Percentiles rank a stretch among this genome's conserved stretches.
phyloP scores from a whole-genome alignment of 2,329 filamentous ascomycete genomes.

The Madurella mycetomatis region DNA sequence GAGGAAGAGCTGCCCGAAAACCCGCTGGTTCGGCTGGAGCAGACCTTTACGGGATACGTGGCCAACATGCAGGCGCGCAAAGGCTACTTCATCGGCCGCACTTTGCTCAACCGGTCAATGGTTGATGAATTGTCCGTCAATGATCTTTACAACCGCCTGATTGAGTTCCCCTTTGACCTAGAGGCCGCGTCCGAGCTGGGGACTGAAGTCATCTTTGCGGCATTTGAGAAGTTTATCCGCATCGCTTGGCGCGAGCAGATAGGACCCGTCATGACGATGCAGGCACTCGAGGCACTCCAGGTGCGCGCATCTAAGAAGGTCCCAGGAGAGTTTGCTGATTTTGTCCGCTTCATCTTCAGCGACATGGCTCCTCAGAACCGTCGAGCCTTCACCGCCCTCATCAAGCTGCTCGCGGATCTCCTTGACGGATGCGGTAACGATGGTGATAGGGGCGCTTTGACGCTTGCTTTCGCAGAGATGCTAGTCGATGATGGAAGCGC shows the following conservation, averaged over 20 bases:
- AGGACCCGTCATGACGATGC: slow-evolving; percentile 72
- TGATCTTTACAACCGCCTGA: slow-evolving; percentile 81
- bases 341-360: slow-evolving; percentile 59
- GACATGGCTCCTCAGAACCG: slow-evolving; percentile 67
- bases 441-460: slow-evolving; percentile 81
- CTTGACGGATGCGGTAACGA: slow-evolving; percentile 89
- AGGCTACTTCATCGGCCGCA: slow-evolving; percentile 77
- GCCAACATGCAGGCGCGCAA: slow-evolving; percentile 79
- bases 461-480: slow-evolving; percentile 82
- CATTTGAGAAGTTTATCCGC: slow-evolving; percentile 88
- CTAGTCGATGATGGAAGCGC: slow-evolving; percentile 73
- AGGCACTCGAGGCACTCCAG: slow-evolving; percentile 71
- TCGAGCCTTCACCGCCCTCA: slow-evolving; percentile 75
- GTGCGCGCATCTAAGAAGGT: slow-evolving; percentile 60
- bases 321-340: slow-evolving; percentile 68
- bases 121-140: slow-evolving; percentile 80
- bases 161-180: slow-evolving; percentile 76
- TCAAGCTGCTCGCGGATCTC: slow-evolving; percentile 81
- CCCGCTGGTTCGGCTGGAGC: slow-evolving; percentile 70
- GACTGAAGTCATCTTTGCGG: slow-evolving; percentile 81
- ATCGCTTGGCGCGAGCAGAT: slow-evolving; percentile 87
- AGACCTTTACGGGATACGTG: slow-evolving; percentile 79
- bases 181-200: slow-evolving; percentile 70
- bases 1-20: slow-evolving; percentile 58
- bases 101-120: slow-evolving; percentile 62